Conservation (phyloP, 192 early-diverging fungal species). For the Coemansia sp. region DNA sequence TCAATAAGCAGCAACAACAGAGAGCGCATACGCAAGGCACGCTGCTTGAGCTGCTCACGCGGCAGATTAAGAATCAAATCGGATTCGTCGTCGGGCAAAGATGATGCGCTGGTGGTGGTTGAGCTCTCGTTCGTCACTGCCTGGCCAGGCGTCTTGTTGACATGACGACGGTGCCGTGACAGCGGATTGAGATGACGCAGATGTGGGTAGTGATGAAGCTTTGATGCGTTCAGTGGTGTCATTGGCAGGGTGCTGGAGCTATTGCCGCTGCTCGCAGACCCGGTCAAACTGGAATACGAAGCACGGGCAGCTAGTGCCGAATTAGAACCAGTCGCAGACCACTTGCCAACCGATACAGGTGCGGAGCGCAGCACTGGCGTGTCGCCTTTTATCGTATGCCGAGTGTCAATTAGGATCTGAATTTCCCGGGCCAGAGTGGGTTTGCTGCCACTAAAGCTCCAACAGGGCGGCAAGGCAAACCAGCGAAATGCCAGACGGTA, state of each 20-base stretch:
- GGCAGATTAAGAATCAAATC: constrained; percentile 31
- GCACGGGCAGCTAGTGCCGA: background rate
- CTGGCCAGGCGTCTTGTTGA: background rate
- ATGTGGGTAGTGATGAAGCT: constrained; percentile 14
- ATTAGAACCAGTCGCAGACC: constrained; percentile 1
- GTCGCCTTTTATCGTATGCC: constrained; percentile 61
- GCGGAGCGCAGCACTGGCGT: constrained; percentile 54
- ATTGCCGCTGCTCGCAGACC: background rate
- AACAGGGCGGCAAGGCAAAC: constrained; percentile 77
- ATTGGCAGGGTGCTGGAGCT: constrained; percentile 9
- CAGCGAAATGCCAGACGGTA: constrained; percentile 78
- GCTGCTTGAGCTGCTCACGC: constrained; percentile 41
- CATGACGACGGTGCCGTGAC: constrained; percentile 13
- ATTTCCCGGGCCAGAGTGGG: constrained; percentile 62
- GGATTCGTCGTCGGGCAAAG: constrained; percentile 23
- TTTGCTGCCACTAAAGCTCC: constrained; percentile 77
- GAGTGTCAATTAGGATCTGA: constrained; percentile 67
- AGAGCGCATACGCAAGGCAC: constrained; percentile 48
- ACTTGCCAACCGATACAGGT: constrained; percentile 5
- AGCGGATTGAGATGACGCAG: constrained; percentile 33
- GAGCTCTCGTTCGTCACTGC: background rate
- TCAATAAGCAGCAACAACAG: constrained; percentile 84
- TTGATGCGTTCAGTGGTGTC: constrained; percentile 1
- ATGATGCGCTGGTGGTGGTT: constrained; percentile 30
- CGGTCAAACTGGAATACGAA: background rate